phyloP scores from a whole-genome alignment of 192 early-diverging fungal species.

The Dimargaris cristalligena region DNA sequence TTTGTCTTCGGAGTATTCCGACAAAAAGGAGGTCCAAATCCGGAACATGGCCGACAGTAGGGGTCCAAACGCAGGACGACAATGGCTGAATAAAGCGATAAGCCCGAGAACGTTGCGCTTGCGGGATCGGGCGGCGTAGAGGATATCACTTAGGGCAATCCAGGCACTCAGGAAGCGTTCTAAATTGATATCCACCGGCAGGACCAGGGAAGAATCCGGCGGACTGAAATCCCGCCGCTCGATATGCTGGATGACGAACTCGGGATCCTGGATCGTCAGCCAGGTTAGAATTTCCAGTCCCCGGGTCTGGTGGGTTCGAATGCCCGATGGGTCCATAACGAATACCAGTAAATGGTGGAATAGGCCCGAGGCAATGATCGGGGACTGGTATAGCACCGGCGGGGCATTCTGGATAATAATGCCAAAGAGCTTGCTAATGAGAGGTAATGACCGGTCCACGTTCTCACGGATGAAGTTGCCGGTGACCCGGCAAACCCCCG shows the following conservation, averaged over 20 bases:
- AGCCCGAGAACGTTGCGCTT: not conserved
- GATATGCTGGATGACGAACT: not conserved
- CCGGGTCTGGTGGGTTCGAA: not conserved
- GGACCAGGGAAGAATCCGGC: too few relatives aligned
- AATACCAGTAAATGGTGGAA: not conserved
- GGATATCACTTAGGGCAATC: not conserved
- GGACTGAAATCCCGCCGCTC: too few relatives aligned
- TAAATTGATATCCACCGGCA: not conserved
- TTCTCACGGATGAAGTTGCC: not conserved
- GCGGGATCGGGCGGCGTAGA: not conserved
- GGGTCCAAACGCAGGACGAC: not conserved
- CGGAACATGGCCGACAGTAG: not conserved
- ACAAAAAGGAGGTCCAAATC: not conserved
- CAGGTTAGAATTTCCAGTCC: not conserved
- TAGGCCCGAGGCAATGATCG: not conserved
- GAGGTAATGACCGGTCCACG: not conserved
- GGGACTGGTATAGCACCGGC: not conserved
- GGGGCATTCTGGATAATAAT: not conserved
- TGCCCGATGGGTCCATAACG: not conserved
- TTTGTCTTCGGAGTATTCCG: not conserved
- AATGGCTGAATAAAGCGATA: not conserved
- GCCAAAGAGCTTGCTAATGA: not conserved
- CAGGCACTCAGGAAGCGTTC: not conserved
- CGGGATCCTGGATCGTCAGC: not conserved
- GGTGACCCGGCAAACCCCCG: not conserved